Percentiles rank a stretch among this genome's conserved stretches.
phyloP scores from a whole-genome alignment of 345 rosid genomes.

The Salix caprea region DNA sequence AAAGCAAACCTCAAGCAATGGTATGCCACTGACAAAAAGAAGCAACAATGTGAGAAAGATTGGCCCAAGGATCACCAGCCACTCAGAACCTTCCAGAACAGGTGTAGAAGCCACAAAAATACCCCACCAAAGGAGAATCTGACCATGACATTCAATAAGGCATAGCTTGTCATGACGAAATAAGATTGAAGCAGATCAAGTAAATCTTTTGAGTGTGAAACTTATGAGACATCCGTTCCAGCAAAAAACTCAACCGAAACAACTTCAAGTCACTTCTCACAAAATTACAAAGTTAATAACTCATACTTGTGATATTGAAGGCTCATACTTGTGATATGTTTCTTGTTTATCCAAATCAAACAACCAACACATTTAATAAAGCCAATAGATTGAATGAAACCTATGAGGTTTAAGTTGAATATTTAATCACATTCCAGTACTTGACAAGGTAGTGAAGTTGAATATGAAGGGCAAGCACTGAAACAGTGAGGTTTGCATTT shows the following conservation, averaged over 20 bases:
- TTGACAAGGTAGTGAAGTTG: background rate
- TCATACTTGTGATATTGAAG: background rate
- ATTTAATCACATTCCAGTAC: background rate
- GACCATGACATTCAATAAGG: constrained; percentile 14
- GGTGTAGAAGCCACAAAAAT: constrained; percentile 71
- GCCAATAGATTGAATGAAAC: background rate
- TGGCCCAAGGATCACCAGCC: constrained; percentile 83
- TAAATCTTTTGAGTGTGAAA: background rate
- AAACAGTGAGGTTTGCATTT: background rate
- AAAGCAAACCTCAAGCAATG: constrained; percentile 78
- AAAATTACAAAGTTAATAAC: background rate
- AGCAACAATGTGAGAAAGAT: constrained; percentile 75
- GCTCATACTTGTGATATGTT: background rate
- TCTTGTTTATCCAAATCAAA: background rate
- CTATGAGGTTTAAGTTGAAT: background rate
- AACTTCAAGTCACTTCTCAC: background rate
- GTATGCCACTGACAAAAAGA: constrained; percentile 83
- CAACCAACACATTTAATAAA: background rate
- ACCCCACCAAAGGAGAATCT: constrained; percentile 96
- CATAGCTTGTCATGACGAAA: background rate
- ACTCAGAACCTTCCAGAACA: constrained; percentile 68
- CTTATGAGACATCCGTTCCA: background rate
- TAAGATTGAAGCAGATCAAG: background rate
- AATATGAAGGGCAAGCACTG: background rate
- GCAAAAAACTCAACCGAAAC: background rate